Percentiles rank a stretch among this genome's conserved stretches.
These are phyloP conservation scores for Venturia aucupariae DNA, from an alignment of 2,329 filamentous ascomycete genomes.

Conservation along the genomic window DNA sequence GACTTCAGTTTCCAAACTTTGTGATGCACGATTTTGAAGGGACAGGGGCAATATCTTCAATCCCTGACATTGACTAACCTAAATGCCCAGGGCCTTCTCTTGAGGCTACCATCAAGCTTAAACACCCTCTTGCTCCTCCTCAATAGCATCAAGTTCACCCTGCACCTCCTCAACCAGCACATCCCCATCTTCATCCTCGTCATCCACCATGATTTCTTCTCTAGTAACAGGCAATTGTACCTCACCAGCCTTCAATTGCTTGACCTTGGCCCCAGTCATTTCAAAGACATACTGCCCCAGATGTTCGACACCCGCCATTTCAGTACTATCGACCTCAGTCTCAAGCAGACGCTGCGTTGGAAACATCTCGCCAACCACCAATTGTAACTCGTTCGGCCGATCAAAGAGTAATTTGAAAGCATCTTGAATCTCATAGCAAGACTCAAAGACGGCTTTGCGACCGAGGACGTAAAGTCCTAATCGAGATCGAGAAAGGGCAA, in stretches of 20 bases:
- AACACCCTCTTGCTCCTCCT: slow-evolving; percentile 10
- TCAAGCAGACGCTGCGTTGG: slow-evolving; percentile 48
- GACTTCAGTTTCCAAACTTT: no score
- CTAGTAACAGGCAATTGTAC: not conserved
- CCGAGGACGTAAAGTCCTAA: slow-evolving; percentile 89
- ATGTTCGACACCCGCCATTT: slow-evolving; percentile 90
- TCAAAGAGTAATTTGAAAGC: slow-evolving; percentile 72
- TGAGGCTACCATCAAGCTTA: not conserved
- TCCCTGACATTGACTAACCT: not conserved
- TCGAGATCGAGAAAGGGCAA: slow-evolving; percentile 84
- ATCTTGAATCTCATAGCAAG: slow-evolving; percentile 76
- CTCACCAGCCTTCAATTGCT: slow-evolving; percentile 40
- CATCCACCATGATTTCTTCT: slow-evolving; percentile 10
- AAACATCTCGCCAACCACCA: slow-evolving; percentile 82
- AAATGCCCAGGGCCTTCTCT: not conserved
- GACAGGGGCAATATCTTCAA: not conserved
- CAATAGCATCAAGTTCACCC: slow-evolving; percentile 7
- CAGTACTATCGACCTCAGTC: slow-evolving; percentile 43
- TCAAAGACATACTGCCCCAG: slow-evolving; percentile 92
- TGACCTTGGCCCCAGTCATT: slow-evolving; percentile 72
- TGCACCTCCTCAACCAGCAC: not conserved
- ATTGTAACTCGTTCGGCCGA: slow-evolving; percentile 69
- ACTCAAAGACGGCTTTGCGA: slow-evolving; percentile 77
- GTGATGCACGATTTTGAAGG: no score
- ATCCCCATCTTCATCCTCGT: slow-evolving; percentile 21